A percentile compares a stretch with the other conserved stretches of the same genome.
Evolutionary conservation across 352 stramenopile species (phyloP).

Genomic region (Globisporangium camurandrum): DNA sequence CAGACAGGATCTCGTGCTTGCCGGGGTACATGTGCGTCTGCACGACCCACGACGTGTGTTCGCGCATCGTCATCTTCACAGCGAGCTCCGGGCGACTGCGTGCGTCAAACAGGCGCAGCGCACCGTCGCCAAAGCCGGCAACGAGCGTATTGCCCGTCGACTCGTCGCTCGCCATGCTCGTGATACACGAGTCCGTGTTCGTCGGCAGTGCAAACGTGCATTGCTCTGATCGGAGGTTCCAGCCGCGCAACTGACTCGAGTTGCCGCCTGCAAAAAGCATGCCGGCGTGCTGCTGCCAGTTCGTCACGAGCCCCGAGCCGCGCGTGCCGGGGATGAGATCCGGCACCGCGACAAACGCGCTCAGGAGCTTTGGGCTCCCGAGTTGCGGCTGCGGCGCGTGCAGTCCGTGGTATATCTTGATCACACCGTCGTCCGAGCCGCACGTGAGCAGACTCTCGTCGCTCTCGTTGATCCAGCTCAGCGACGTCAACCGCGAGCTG

Average conservation of each 20-base stretch:
- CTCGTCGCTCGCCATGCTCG: conserved; percentile 79
- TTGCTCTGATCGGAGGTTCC: conserved; percentile 93
- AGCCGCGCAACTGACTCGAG: conserved; percentile 87
- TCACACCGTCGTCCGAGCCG: conserved; percentile 94
- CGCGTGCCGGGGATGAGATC: conserved; percentile 88
- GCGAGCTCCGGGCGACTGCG: conserved; percentile 70
- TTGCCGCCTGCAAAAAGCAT: conserved; percentile 92
- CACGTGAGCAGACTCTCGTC: conserved; percentile 91
- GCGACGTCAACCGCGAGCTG: conserved; percentile 88
- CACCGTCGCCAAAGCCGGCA: conserved; percentile 91
- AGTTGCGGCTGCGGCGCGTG: conserved; percentile 39
- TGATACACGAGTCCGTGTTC: conserved; percentile 88
- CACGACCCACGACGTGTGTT: conserved; percentile 96
- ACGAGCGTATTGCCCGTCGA: conserved; percentile 77
- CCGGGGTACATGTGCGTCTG: conserved; percentile 77
- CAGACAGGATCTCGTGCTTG: conserved; percentile 89
- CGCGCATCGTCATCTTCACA: conserved; percentile 68
- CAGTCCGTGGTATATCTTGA: conserved; percentile 92
- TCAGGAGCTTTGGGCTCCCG: conserved; percentile 73
- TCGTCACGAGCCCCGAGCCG: conserved; percentile 92
- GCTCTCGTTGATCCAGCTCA: conserved; percentile 96
- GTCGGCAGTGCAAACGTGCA: conserved; percentile 76
- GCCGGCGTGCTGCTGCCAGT: conserved; percentile 92
- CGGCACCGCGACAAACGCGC: conserved; percentile 90
- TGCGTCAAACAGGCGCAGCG: conserved; percentile 92